Evolutionary conservation across 495 filamentous ascomycete species (phyloP).

Genomic region (Aspergillus nidulans): DNA sequence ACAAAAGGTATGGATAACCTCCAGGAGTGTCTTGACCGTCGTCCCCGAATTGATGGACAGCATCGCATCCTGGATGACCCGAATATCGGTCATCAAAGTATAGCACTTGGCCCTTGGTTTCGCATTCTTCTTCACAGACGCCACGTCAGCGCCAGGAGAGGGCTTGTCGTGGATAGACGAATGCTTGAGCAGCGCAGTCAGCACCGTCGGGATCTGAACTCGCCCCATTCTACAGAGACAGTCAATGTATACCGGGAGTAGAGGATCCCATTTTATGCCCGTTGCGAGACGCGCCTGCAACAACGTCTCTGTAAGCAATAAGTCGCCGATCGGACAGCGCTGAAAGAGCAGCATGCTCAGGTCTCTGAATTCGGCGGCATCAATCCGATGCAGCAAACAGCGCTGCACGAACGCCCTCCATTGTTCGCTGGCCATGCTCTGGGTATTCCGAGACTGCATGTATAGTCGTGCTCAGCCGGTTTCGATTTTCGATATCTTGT

Average conservation of each 20-base stretch:
- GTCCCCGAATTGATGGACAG: constrained; percentile 34
- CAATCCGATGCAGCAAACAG: constrained; percentile 41
- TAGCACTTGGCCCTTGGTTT: constrained; percentile 14
- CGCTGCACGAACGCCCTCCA: constrained; percentile 42
- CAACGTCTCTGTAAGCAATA: constrained; percentile 54
- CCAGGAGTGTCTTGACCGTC: constrained; percentile 26
- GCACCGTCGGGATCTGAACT: constrained; percentile 52
- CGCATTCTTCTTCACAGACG: constrained; percentile 10
- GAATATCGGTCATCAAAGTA: constrained; percentile 44
- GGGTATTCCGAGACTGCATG: not conserved
- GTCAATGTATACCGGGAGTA: constrained; percentile 60
- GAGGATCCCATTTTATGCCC: constrained; percentile 55
- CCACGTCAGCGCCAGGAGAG: constrained; percentile 12
- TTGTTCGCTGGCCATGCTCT: constrained; percentile 29
- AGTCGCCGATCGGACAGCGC: constrained; percentile 30
- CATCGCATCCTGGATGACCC: constrained; percentile 43
- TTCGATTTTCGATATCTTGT: constrained; percentile 1
- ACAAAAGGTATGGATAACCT: constrained; percentile 33
- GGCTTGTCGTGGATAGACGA: constrained; percentile 42
- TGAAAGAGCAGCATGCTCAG: constrained; percentile 31
- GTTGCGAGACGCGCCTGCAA: constrained; percentile 49
- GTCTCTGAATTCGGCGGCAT: constrained; percentile 39
- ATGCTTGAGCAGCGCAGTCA: constrained; percentile 55
- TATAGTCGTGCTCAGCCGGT: not conserved
- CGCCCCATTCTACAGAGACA: constrained; percentile 50